Conservation (phyloP, 1,139 yeast species). For the Nakaseomyces kungkrabaensis region DNA sequence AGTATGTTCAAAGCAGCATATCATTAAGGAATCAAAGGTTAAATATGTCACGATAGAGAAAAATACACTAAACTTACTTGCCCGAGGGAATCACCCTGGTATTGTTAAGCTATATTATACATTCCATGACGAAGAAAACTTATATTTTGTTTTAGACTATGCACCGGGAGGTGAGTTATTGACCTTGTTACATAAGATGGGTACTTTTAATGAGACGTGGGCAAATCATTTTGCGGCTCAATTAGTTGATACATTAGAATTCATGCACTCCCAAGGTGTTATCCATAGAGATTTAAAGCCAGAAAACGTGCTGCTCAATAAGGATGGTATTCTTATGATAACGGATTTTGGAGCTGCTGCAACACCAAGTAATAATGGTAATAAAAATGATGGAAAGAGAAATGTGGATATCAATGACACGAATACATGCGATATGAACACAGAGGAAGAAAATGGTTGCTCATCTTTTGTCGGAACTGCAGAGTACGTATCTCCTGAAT, state of each 20-base stretch:
- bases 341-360: slow-evolving; percentile 81
- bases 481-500: slow-evolving; percentile 67
- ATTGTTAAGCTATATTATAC: slow-evolving; percentile 83
- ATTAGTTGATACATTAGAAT: slow-evolving; percentile 61
- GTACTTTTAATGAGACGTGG: slow-evolving; percentile 69
- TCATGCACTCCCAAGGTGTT: slow-evolving; percentile 66
- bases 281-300: slow-evolving; percentile 78
- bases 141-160: slow-evolving; percentile 85
- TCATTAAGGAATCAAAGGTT: slow-evolving; percentile 87
- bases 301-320: slow-evolving; percentile 59
- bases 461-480: slow-evolving; percentile 84
- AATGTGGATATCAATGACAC: not conserved
- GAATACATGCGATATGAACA: not conserved
- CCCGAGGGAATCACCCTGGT: slow-evolving; percentile 68
- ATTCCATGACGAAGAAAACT: slow-evolving; percentile 79
- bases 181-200: slow-evolving; percentile 64
- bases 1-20: slow-evolving; percentile 84
- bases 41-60: slow-evolving; percentile 95
- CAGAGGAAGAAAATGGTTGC: slow-evolving; percentile 10
- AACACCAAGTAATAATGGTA: slow-evolving; percentile 27
- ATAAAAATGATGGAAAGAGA: slow-evolving; percentile 33
- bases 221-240: slow-evolving; percentile 68
- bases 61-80: slow-evolving; percentile 72
- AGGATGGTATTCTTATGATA: slow-evolving; percentile 56
- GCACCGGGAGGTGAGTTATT: slow-evolving; percentile 91